Percentiles rank a stretch among this genome's conserved stretches.
phyloP scores from a whole-genome alignment of 306 rosid genomes.

The Dryas alaskensis region DNA sequence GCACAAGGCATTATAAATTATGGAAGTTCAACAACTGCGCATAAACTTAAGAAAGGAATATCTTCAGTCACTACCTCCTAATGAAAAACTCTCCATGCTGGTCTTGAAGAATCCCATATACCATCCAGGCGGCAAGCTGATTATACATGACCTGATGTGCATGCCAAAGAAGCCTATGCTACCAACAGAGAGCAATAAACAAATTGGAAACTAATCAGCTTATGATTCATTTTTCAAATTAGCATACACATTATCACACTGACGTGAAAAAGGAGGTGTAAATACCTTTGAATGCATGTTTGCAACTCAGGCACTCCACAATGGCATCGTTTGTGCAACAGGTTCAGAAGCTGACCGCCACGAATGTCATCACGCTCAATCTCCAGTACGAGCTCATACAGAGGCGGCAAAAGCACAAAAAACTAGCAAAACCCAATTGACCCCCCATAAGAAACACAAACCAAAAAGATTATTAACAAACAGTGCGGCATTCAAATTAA shows the following conservation, averaged over 20 bases:
- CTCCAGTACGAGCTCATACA: slow-evolving; percentile 72
- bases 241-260: not conserved
- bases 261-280: slow-evolving; percentile 17
- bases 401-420: slow-evolving; percentile 82
- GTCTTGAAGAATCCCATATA: slow-evolving; percentile 93
- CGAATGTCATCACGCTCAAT: slow-evolving; percentile 81
- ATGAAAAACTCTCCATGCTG: slow-evolving; percentile 87
- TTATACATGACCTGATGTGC: slow-evolving; percentile 95
- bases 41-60: not conserved
- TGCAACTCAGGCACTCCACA: slow-evolving; percentile 99
- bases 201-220: slow-evolving; percentile 21
- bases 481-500: not conserved
- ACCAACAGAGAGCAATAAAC: slow-evolving; percentile 39
- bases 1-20: slow-evolving; percentile 21
- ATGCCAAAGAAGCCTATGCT: slow-evolving; percentile 97
- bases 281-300: slow-evolving; percentile 87
- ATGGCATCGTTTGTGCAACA: slow-evolving; percentile 78
- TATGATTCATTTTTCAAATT: not conserved
- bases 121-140: slow-evolving; percentile 96
- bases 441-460: not conserved
- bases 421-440: slow-evolving; percentile 42
- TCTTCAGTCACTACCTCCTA: slow-evolving; percentile 48
- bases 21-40: not conserved
- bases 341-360: slow-evolving; percentile 90
- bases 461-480: not conserved